Base-by-base conservation (phyloP, 139 green algal species). In the Chlamydomonas asymmetrica region DNA sequence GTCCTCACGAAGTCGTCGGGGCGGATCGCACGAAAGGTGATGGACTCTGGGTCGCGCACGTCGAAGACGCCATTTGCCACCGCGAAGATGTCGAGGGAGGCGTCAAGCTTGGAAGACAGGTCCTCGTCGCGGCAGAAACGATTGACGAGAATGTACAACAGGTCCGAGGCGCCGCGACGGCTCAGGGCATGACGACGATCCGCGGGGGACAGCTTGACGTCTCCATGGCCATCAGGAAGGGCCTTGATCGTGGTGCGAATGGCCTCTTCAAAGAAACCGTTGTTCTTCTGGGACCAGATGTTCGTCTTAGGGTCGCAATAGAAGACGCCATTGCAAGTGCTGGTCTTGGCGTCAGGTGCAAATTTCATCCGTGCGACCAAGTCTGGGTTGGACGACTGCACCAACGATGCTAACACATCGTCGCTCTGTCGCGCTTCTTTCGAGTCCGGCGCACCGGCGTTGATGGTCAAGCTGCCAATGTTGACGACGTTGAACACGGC, bases 21-120 rank as follows among this genome's bases (percentile, higher is more conserved):
- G 18, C 49, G 18, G 63, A 70, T 48, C 29, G 32, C 20, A 27
- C 63, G 20, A 32, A 38, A 66, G 25, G 31, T 27, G 32, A 70
- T 50, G 18, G 13, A n/a, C 32, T 18, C 32, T 29, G 63, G 49
- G 18, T 31, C n/a, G 18, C 32, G 10, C 29, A n/a, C n/a, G 63
- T 70, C 63, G 13, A 48, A 49, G 32, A 70, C 63, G 16, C n/a
- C 63, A 34, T 70, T 70, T 31, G 31, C 27, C 18, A 70, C n/a
- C 18, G 35, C 63, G 63, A 70, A 70, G 32, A 70, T 23, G 63
- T 70, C 63, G 34, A 49, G 63, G 63, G 48, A 52, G 32, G 18
- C 20, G 32, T 70, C 63, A 10, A 70, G 18, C 18, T 10, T 20
- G 10, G 48, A 13, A n/a, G 10, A 10, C 18, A 70, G 27, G 16